Evolutionary conservation across 306 rosid genomes (phyloP), one percentile per base, ranked within the genome.

Genomic region (Astragalus membranaceus): DNA sequence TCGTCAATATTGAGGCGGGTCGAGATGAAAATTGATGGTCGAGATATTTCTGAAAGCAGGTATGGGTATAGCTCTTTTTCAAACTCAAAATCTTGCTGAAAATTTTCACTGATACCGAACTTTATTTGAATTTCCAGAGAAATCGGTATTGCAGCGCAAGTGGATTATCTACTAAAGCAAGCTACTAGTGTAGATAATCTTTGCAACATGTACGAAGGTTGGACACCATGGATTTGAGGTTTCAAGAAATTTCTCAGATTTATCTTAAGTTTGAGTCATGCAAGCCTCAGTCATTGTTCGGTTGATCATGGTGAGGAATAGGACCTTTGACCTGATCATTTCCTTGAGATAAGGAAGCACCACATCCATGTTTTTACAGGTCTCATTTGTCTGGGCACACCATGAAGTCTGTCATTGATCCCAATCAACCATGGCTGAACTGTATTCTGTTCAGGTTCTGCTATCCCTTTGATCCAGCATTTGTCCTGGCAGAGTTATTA

Each of bases 161-260:
- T 92, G 41, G 98, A 92, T 78, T 86, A 85, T 86, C 93, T 90
- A 55, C 89, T 92, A 64, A 90, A 85, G 84, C 96, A 92, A 85
- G 98, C 98, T 70, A 88, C 91, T 14, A 92, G 93, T 79, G 81
- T 90, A 69, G 98, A 88, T 88, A 90, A 86, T 74, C 96, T 92
- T 36, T 92, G 98, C 82, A 90, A 86, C 88, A 92, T 92, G 98
- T 92, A 92, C 57, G 98, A 92, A 85, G 98, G 98, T 74, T 92
- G 98, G 98, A 92, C 98, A 42, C 96, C 96, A 58, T 92, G 98
- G 98, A 92, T 92, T 80, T 92, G 89, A 92, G 79, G 49, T 69
- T 65, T 66, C 49, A 74, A 86, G 89, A 83, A 73, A 29, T 78
- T 65, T 60, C 44, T 74, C 78, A 60, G 78, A 63, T 70, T 47